Evolutionary conservation across 306 rosid species (phyloP), one percentile per base, ranked within the genome.

Genomic region (Gleditsia sinensis): DNA sequence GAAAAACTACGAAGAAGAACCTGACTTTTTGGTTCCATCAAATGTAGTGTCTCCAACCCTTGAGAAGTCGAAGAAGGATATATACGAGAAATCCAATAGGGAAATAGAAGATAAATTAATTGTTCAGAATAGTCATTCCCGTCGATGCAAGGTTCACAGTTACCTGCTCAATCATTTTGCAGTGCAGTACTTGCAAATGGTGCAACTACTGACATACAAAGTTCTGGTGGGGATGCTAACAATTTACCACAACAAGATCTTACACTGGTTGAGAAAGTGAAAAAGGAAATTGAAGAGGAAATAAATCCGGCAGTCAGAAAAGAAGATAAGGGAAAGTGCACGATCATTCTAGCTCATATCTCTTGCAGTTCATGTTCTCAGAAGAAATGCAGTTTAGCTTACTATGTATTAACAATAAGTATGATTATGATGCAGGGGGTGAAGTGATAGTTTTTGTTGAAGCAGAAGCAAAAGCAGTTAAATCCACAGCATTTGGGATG

Each of bases 381-480:
- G 5, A 65, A 33, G 20, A 54, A 61, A 42, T 37, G 9, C 54
- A n/a, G 25, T 17, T 24, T 50, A 32, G 66, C 20, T 71, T 64
- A 54, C 51, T 2, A 24, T 39, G 73, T 21, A 48, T 50, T 53
- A 67, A 50, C 9, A 16, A 5, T 9, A 24, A 21, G 11, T 80
- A n/a, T 77, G 57, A 12, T 51, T 58, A 21, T 66, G 67, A 57
- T 81, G 61, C 55, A 71, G 83, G 74, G 48, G 60, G 49, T 39
- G 81, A 84, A 28, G 79, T 78, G 71, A 71, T 71, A 45, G 71
- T 81, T 24, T 10, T 2, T 28, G 30, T 81, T 28, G 82, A 46
- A 27, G 1, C 7, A 76, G 82, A 58, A 56, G 1, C 7, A 76
- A 80, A 58, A 56, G 24, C 56, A 61, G 20, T 7, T 72, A 59